phyloP scores from a whole-genome alignment of 2,329 filamentous ascomycete species.

The Pestalotiopsis sp. region DNA sequence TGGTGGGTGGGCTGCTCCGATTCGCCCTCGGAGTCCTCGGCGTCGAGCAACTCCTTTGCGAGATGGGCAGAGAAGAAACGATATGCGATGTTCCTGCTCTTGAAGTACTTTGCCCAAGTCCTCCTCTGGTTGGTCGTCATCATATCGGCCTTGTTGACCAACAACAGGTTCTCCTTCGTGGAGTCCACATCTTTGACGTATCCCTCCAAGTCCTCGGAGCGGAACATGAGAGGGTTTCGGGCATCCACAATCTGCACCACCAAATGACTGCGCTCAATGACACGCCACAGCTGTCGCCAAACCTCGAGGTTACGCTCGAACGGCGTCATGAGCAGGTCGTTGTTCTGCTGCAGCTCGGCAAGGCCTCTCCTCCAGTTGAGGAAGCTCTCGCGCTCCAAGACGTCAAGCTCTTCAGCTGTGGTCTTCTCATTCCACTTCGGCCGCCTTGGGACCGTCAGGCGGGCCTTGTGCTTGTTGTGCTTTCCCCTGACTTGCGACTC shows the following conservation, averaged over 20 bases:
- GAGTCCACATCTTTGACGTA: constrained; percentile 93
- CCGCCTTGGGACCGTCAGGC: constrained; percentile 85
- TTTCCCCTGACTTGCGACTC: constrained; percentile 79
- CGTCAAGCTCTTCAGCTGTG: constrained; percentile 80
- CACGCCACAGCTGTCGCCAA: constrained; percentile 96
- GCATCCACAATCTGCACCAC: constrained; percentile 99
- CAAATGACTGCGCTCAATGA: constrained; percentile 94
- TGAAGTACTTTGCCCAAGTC: constrained; percentile 86
- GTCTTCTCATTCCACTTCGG: constrained; percentile 88
- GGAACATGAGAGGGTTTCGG: constrained; percentile 89
- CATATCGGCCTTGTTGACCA: constrained; percentile 99
- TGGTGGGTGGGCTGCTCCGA: constrained; percentile 44
- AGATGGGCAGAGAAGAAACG: constrained; percentile 95
- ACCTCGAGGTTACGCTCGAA: constrained; percentile 98
- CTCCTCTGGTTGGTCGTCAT: constrained; percentile 85
- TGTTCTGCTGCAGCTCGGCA: constrained; percentile 89
- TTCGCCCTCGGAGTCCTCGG: constrained; percentile 57
- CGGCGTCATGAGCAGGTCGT: constrained; percentile 94
- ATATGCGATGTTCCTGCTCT: constrained; percentile 79
- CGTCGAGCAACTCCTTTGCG: constrained; percentile 87
- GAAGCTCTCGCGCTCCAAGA: constrained; percentile 77
- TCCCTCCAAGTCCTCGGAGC: constrained; percentile 87
- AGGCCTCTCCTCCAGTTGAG: constrained; percentile 87
- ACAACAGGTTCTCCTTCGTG: constrained; percentile 84
- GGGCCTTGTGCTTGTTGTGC: constrained; percentile 77